Conservation (phyloP, 805 yeast species). For the Lachancea thermotolerans region DNA sequence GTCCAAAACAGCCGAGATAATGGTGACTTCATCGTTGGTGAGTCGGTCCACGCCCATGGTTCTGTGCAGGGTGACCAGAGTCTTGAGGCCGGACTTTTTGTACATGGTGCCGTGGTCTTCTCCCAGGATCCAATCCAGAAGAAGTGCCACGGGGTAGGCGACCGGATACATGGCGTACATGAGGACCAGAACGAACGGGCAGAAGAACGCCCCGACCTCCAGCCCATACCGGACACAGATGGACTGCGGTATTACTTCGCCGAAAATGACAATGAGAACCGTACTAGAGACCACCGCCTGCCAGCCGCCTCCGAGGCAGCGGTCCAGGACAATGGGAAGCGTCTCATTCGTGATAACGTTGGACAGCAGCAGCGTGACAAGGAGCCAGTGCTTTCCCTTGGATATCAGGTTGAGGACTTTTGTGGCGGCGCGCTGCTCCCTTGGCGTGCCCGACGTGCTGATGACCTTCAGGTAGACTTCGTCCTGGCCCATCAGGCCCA, state of each 20-base stretch:
- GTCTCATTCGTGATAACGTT: constrained; percentile 94
- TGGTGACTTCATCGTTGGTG: constrained; percentile 92
- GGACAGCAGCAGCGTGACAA: constrained; percentile 76
- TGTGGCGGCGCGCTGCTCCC: constrained; percentile 61
- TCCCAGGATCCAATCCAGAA: constrained; percentile 78
- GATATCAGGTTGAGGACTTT: constrained; percentile 67
- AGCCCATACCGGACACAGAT: constrained; percentile 89
- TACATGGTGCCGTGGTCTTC: constrained; percentile 96
- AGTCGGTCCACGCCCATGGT: constrained; percentile 94
- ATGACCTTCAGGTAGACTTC: constrained; percentile 90
- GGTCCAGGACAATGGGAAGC: constrained; percentile 85
- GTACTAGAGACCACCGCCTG: constrained; percentile 95
- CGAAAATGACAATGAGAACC: constrained; percentile 85
- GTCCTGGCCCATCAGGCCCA: constrained; percentile 97
- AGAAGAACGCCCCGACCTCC: constrained; percentile 80
- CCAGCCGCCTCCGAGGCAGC: constrained; percentile 95
- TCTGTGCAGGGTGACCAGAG: constrained; percentile 85
- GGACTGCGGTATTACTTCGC: constrained; percentile 94
- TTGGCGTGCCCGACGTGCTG: constrained; percentile 71
- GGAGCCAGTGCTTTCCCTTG: constrained; percentile 92
- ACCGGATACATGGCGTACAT: constrained; percentile 91
- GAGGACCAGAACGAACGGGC: constrained; percentile 77
- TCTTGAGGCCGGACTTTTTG: constrained; percentile 86
- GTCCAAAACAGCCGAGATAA: constrained; percentile 88
- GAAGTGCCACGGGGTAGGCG: constrained; percentile 81